These are phyloP conservation scores for Megacollybia marginata DNA, from an alignment of 768 basidiomycete species.

Conservation along the genomic window DNA sequence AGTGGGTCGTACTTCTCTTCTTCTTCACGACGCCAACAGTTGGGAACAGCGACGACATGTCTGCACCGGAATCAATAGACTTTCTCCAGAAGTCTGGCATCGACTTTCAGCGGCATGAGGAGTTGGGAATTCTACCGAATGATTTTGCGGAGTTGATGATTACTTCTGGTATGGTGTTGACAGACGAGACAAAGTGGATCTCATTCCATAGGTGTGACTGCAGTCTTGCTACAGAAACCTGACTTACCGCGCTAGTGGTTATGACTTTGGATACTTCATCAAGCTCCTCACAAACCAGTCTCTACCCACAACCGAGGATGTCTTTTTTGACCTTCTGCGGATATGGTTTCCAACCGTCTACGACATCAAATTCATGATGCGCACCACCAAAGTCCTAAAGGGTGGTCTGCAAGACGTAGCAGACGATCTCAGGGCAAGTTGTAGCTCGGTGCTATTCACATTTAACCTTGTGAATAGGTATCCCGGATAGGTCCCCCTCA, in stretches of 20 bases:
- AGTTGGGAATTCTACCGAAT: slow-evolving; percentile 86
- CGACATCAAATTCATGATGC: slow-evolving; percentile 97
- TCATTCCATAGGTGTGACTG: slow-evolving; percentile 83
- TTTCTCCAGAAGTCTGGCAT: slow-evolving; percentile 91
- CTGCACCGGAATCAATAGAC: slow-evolving; percentile 95
- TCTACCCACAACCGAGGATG: slow-evolving; percentile 81
- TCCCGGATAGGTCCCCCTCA: slow-evolving; percentile 85
- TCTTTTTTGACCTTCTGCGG: slow-evolving; percentile 79
- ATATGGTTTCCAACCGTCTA: slow-evolving; percentile 96
- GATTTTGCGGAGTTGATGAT: slow-evolving; percentile 97
- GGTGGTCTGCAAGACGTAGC: slow-evolving; percentile 93
- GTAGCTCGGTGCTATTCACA: background rate
- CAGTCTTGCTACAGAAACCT: too few species aligned
- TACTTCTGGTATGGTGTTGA: slow-evolving; percentile 88
- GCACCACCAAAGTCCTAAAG: slow-evolving; percentile 76
- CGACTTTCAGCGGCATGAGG: slow-evolving; percentile 90
- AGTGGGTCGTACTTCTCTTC: slow-evolving; percentile 40
- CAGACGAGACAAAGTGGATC: slow-evolving; percentile 90
- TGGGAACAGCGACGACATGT: slow-evolving; percentile 86
- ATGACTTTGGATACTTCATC: slow-evolving; percentile 98
- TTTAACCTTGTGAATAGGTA: slow-evolving; percentile 41
- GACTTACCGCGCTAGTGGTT: slow-evolving; percentile 54
- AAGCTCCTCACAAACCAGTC: slow-evolving; percentile 85
- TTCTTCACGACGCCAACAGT: slow-evolving; percentile 2
- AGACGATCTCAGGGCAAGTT: slow-evolving; percentile 72